Evolutionary conservation across 2,329 filamentous ascomycete genomes (phyloP).

Genomic region (Diaporthe destruens): DNA sequence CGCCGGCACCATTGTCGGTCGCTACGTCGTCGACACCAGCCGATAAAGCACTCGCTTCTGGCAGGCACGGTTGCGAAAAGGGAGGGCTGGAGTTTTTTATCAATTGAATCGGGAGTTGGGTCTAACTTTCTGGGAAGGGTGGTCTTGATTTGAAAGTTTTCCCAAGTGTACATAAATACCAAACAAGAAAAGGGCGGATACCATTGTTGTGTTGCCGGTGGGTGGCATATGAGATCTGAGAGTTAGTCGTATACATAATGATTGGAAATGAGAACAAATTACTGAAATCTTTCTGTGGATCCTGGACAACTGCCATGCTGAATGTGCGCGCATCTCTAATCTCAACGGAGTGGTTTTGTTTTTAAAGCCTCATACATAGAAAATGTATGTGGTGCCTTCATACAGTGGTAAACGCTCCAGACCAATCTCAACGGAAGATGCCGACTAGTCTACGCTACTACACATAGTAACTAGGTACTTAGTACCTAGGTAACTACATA

Average conservation of each 20-base stretch:
- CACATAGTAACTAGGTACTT: no score
- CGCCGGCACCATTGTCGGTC: conserved; percentile 78
- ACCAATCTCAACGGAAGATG: no score
- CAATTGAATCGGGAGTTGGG: conserved; percentile 3
- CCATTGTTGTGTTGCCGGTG: background rate
- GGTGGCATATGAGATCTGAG: conserved; percentile 1
- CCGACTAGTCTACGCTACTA: no score
- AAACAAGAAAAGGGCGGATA: conserved; percentile 22
- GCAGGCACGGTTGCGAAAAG: background rate
- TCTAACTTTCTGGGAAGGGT: background rate
- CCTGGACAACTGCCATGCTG: no score
- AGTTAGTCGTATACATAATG: background rate
- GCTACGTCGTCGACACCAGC: conserved; percentile 83
- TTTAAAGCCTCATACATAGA: no score
- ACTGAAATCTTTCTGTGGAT: background rate
- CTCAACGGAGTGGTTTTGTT: no score
- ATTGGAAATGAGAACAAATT: conserved; percentile 14
- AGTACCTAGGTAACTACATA: no score
- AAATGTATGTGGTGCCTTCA: no score
- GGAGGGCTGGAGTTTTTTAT: background rate
- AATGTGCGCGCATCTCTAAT: no score
- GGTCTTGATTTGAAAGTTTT: background rate
- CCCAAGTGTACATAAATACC: conserved; percentile 24
- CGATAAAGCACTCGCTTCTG: conserved; percentile 56
- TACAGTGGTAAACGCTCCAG: no score